Percentiles rank a stretch among this genome's conserved stretches.
Evolutionary conservation across 805 yeast genomes (phyloP).

Genomic region (Saccharomycopsis vini): DNA sequence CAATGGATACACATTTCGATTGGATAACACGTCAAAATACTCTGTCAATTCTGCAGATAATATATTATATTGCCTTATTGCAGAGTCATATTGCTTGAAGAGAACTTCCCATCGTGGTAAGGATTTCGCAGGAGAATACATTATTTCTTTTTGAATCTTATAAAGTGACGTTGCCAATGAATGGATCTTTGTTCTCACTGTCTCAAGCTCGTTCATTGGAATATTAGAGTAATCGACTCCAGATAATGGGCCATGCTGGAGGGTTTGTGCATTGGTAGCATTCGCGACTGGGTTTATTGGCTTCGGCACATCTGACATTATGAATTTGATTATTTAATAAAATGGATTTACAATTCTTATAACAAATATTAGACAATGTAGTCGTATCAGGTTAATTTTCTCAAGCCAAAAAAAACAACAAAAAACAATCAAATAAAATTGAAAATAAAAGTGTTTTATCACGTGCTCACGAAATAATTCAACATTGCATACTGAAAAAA

Average conservation of each 20-base stretch:
- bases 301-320: constrained; percentile 2
- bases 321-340: constrained; percentile 4
- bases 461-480: no score
- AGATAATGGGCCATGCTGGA: constrained; percentile 2
- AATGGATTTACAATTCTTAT: neutral
- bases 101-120: constrained; percentile 51
- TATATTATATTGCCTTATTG: constrained; percentile 73
- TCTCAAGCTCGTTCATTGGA: constrained; percentile 55
- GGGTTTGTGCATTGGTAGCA: no score
- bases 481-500: no score
- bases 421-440: no score
- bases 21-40: constrained; percentile 47
- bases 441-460: no score
- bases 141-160: constrained; percentile 40
- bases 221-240: constrained; percentile 33
- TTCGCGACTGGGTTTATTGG: neutral
- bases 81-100: constrained; percentile 77
- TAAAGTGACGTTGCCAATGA: constrained; percentile 47
- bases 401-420: no score
- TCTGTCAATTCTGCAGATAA: constrained; percentile 61
- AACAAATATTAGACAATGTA: no score
- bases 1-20: constrained; percentile 75
- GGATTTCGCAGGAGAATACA: constrained; percentile 33
- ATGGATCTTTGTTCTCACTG: constrained; percentile 38
- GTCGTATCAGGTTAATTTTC: no score